Base-by-base conservation (phyloP, 2,329 filamentous ascomycete species). In the Aureobasidium namibiae region DNA sequence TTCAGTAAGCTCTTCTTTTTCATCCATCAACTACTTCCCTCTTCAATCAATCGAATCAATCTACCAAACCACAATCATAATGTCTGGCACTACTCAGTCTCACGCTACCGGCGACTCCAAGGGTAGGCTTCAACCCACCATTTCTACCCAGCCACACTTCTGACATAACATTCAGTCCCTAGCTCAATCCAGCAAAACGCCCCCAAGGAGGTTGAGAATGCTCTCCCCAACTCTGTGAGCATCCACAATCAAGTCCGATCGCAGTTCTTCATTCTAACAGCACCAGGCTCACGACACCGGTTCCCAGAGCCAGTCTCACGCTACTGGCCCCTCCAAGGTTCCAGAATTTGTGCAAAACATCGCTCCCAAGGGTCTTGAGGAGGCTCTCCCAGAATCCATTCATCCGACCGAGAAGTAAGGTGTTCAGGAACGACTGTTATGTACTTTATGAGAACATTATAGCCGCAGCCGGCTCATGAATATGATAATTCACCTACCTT, bases 31-130 rank as follows among this genome's bases (percentile, higher is more conserved):
- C 18, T 24, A 44, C 38, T 34, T 14, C 14, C 14, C 14, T 6
- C 29, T 45, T 44, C 29, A 45, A 41, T 33, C 36, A 45, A 33
- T 16, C 31, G 1, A 54, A n/a, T 14, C 10, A 46, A 46, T 31
- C 26, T n/a, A 38, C 7, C 53, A 36, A 36, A 38, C n/a, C n/a
- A 44, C 42, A 39, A 60, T n/a, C 36, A 60, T 11, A 18, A 60
- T 60, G 57, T 34, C 57, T 56, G 56, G 56, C 41, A 60, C 39
- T 26, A 38, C 52, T 39, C 57, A 60, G 24, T 60, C 57, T 44
- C 57, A 60, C 57, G 39, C 57, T 21, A 18, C 33, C 48, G 57
- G 57, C 21, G 57, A 18, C 39, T 60, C 57, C 46, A 42, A 60
- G 46, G 56, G 56, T 59, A 50, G 2, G 24, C 23, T 18, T 21